Base-by-base conservation (phyloP, 352 stramenopile species). In the Phytophthora tubulina region DNA sequence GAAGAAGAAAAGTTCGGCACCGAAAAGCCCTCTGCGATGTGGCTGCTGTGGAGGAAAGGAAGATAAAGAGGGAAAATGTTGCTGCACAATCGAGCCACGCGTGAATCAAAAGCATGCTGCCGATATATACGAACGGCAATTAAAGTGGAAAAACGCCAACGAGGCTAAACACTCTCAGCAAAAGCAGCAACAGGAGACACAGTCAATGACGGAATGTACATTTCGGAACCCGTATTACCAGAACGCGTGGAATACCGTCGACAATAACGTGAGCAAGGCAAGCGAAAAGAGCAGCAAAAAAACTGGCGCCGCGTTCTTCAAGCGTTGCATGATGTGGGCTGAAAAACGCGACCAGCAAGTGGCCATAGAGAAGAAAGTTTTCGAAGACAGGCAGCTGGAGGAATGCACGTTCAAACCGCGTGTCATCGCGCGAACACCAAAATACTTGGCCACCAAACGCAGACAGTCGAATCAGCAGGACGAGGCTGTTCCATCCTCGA, bases 171-270 rank as follows among this genome's bases (percentile, higher is more conserved):
- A 72, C 27, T 63, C 39, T 30, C 61, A 82, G n/a, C 73, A 84
- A 14, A 79, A 73, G 30, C 59, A 78, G 31, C 65, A 70, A 4
- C 72, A 84, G 30, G 72, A 86, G n/a, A 66, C 77, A 27, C 56
- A 85, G 33, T 52, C 56, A 38, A 61, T 75, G 45, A 52, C 64
- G 10, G 72, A 78, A 50, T 88, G 86, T 54, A 86, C 72, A 36
- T 94, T 94, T 64, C 70, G 72, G 27, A 94, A 94, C 39, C 86
- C 86, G 33, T 84, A 76, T 7, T 85, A 86, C 45, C 54, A 75
- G 6, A 56, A 71, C 10, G 84, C 77, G 4, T 87, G 77, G 80
- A 74, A 75, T 30, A 60, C 75, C 2, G 17, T 78, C 15, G 51
- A 69, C 39, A 32, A 51, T 10, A 17, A 36, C 8, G 7, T 38